Evolutionary conservation across 106 monocot genomes (phyloP), one percentile per base, ranked within the genome.

Genomic region (Dioscorea zingiberensis): DNA sequence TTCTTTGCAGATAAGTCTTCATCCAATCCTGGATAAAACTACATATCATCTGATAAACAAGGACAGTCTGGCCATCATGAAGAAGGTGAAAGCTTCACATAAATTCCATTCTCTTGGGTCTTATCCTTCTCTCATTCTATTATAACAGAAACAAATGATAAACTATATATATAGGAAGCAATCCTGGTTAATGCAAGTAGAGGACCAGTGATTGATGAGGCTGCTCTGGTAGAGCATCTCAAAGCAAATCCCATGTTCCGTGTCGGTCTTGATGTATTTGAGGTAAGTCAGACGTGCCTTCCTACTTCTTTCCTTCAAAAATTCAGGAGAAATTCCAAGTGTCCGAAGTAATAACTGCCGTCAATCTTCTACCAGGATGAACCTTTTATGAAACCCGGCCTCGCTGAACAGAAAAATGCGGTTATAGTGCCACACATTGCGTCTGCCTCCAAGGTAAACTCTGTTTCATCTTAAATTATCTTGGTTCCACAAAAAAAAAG

Each of bases 31-130:
- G 74, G 97, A 98, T 68, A 98, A 98, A 77, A 93, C 97, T 45
- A 98, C 97, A 25, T 93, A 98, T 68, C 97, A 98, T 78, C 79
- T 98, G 55, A 92, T 98, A 65, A 98, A 98, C 82, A 92, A 92
- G 58, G 89, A 98, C 44, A 82, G 86, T 0, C 85, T 98, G 13
- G 76, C 89, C 49, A 93, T 84, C 60, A 98, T 98, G 97, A 98
- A 98, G 76, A 98, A 93, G 93, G 97, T 98, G 23, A 65, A 57
- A 17, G 14, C 47, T 27, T 7, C 29, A 18, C 22, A 1, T 26
- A 38, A 29, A 32, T 32, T n/a, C n/a, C 38, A 5, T 44, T 38
- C 17, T 62, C 2, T 58, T 58, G 10, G 22, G 25, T 23, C 24
- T 58, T 25, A 25, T 12, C 22, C 17, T 60, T 60, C 17, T 28